Base-by-base conservation (phyloP, 148 eudicot species). In the Amaranthus hypochondriacus region DNA sequence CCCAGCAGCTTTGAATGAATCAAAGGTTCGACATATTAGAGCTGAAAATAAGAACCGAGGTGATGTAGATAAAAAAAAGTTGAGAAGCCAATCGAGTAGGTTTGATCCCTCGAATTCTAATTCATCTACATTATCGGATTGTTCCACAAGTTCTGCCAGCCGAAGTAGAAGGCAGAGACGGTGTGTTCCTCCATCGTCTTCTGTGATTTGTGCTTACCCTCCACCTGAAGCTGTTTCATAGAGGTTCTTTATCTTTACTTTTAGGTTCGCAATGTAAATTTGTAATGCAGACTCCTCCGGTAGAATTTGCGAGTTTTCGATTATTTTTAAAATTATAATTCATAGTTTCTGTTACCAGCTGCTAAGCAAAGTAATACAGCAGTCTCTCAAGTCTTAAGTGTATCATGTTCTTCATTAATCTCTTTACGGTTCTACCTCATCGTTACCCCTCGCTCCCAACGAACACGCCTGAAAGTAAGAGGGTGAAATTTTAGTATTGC, bases 1-100 rank as follows among this genome's bases (percentile, higher is more conserved):
- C 57, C 98, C 98, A 5, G 89, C 88, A 44, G 90, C 87, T 43
- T 82, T 92, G 87, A 86, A 89, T 57, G 92, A 92, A 76, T 80
- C 89, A 3, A 92, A 90, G 78, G 90, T 92, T 46, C 79, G 85
- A 52, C 92, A 86, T 21, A 73, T 92, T 14, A 86, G 79, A 78
- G 56, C 82, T 48, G 92, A 86, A 72, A 83, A 77, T 61, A 78
- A 66, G 76, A 64, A 46, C 50, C 69, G 66, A 28, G 39, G 39
- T 42, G 82, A 77, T 7, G 63, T 4, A 4, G 89, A 90, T 46
- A 89, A 87, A 80, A 89, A 88, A 71, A 90, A 87, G 84, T 81
- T 86, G 59, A 89, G 89, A 82, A 89, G 88, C 79, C 89, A 79
- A 53, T 88, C 93, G 13, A 86, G 78, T 78, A 84, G 96, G 89